Base-by-base conservation (phyloP, 805 yeast genomes). In the Ogataea minuta region DNA sequence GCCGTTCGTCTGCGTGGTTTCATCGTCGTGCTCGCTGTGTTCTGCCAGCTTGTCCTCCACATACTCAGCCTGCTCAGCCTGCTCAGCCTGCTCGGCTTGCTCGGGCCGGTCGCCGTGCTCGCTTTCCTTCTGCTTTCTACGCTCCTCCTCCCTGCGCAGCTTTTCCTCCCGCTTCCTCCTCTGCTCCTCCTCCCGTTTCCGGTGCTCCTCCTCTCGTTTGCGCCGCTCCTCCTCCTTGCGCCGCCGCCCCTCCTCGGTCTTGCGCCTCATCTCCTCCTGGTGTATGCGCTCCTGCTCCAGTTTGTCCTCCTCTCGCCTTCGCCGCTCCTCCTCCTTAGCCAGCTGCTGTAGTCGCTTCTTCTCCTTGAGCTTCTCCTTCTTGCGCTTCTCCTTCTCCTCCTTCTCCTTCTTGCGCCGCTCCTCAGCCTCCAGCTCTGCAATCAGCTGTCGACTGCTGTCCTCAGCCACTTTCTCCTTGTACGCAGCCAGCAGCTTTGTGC, bases 391-490 rank as follows among this genome's bases (percentile, higher is more conserved):
- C 57, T 79, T 80, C 56, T 79, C 76, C 52, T 81, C 85, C 44
- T 74, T 77, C 35, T 77, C 84, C 54, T 74, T 79, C 59, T 79
- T 75, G 31, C 79, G 77, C 33, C 64, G 66, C 46, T 80, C 82
- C 60, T 82, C 91, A 6, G 78, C 81, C 48, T 83, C 89, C 31
- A 83, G 65, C 53, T 84, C 91, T 54, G 73, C 78, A 43, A 84
- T 68, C 46, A 84, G 68, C 43, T 72, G 75, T 41, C 71, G 66
- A 9, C 83, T 73, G 42, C 81, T 71, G 51, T 84, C 93, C 44
- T 83, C 87, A 9, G 95, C 90, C 33, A 84, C 76, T 48, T 79
- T 83, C 52, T 83, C 90, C 45, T 84, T 84, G 56, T 81, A 89
- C 0, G 95, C 86, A 21, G 74, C 77, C 53, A 84, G 69, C 23